Base-by-base conservation (phyloP, 108 stramenopile species). In the Craspedostauros australis region DNA sequence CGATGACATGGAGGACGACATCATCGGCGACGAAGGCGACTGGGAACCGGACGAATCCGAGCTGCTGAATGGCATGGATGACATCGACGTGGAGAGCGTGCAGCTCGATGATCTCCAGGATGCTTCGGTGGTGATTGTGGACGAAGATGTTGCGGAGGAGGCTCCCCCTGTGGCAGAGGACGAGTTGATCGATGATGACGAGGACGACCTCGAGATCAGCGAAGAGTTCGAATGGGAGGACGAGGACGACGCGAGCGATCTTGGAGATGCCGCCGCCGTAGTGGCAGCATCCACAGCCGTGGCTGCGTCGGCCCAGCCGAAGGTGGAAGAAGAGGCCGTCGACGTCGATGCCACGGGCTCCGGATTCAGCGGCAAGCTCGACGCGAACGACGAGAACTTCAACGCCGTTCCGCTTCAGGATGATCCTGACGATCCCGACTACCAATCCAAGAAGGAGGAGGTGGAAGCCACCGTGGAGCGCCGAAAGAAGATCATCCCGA, bases 381-480 rank as follows among this genome's bases (percentile, higher is more conserved):
- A 66, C 24, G 65, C 57, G 25, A 16, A 41, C 5, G 57, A 66
- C 9, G 47, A 46, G 47, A 34, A 60, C 2, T 46, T 27, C 2
- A 36, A 29, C 14, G 34, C 12, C 5, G 40, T 60, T 43, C 60
- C 62, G 24, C 44, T 66, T 18, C 19, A 40, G 24, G 78, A 79
- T 18, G 68, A 70, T 66, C 60, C 65, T 2, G 62, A 65, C 42
- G 66, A 79, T 60, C 65, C 68, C 1, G 27, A 64, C 28, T 73
- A 70, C 41, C 66, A 41, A 39, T 56, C 31, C 21, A 64, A 74
- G 36, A 53, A 64, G 47, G 54, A 64, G 42, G 8, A 58, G 25
- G 54, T 79, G 11, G 61, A 63, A 16, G 60, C 51, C 33, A 51
- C 57, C 19, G 33, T 73, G 15, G 69, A 50, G 8, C 54, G 62